Conservation (phyloP, 1,284 basidiomycete genomes). For the Ustilago bromivora region DNA sequence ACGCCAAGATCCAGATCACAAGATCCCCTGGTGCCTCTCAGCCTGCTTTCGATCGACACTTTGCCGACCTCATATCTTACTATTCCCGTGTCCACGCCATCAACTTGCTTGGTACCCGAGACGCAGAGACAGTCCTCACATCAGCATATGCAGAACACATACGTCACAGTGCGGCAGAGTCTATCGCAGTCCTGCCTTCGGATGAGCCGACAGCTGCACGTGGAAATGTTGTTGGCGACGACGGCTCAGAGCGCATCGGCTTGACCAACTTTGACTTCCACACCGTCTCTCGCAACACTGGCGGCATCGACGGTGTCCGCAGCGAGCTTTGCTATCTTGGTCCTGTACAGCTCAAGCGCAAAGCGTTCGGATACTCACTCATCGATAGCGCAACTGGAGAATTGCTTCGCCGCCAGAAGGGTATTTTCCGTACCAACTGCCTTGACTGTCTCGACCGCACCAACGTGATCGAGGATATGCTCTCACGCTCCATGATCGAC, state of each 20-base stretch:
- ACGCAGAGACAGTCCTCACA: slow-evolving; percentile 88
- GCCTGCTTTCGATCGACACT: slow-evolving; percentile 94
- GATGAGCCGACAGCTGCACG: slow-evolving; percentile 19
- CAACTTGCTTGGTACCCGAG: slow-evolving; percentile 71
- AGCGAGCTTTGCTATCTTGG: slow-evolving; percentile 77
- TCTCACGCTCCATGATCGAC: slow-evolving; percentile 63
- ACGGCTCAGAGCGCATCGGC: slow-evolving; percentile 51
- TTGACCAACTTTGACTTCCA: slow-evolving; percentile 97
- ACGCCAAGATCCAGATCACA: slow-evolving; percentile 70
- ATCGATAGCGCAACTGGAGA: slow-evolving; percentile 73
- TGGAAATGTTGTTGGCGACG: slow-evolving; percentile 27
- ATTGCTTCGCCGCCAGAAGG: slow-evolving; percentile 75
- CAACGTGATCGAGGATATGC: slow-evolving; percentile 90
- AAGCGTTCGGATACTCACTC: slow-evolving; percentile 83
- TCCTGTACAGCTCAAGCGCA: slow-evolving; percentile 73
- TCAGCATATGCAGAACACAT: slow-evolving; percentile 76
- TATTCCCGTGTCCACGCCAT: slow-evolving; percentile 63
- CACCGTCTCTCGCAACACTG: slow-evolving; percentile 77
- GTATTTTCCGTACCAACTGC: slow-evolving; percentile 94
- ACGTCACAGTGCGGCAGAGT: slow-evolving; percentile 50
- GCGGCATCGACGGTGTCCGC: slow-evolving; percentile 88
- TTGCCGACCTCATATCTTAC: slow-evolving; percentile 76
- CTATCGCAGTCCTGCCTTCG: slow-evolving; percentile 34
- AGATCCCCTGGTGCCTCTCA: slow-evolving; percentile 91
- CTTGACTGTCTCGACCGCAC: slow-evolving; percentile 96